Conservation (phyloP, 768 basidiomycete genomes). For the Serendipita indica region DNA sequence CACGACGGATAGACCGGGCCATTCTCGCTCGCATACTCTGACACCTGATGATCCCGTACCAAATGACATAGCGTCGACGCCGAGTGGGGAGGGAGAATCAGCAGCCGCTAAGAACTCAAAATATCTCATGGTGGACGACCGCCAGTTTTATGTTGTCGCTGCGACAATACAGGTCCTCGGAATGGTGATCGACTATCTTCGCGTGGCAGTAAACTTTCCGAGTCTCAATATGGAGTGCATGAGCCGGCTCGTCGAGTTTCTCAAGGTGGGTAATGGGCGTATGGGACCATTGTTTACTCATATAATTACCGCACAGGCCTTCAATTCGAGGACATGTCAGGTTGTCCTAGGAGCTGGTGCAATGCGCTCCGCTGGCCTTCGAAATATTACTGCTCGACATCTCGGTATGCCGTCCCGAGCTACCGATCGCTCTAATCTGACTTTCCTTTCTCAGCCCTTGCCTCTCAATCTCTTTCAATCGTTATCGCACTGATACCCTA, state of each 20-base stretch:
- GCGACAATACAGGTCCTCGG: constrained; percentile 65
- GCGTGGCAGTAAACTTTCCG: constrained; percentile 72
- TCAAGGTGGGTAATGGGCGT: constrained; percentile 35
- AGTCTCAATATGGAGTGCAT: constrained; percentile 91
- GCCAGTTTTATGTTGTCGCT: constrained; percentile 68
- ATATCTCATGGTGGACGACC: constrained; percentile 47
- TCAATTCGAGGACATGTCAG: constrained; percentile 96
- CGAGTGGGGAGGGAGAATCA: not conserved
- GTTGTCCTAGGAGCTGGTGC: constrained; percentile 96
- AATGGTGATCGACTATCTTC: constrained; percentile 72
- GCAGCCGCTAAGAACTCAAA: constrained; percentile 24
- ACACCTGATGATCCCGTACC: constrained; percentile 13
- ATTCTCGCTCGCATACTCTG: constrained; percentile 4
- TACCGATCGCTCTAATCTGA: not conserved
- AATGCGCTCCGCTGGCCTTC: constrained; percentile 95
- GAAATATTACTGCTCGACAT: constrained; percentile 97
- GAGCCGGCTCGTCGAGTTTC: constrained; percentile 83
- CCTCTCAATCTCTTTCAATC: constrained; percentile 90
- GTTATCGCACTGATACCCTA: constrained; percentile 91
- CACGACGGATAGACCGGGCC: not conserved
- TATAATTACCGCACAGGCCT: constrained; percentile 33
- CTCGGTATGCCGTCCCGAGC: constrained; percentile 43
- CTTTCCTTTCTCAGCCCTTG: constrained; percentile 45
- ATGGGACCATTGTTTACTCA: constrained; percentile 10
- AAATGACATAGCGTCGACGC: constrained; percentile 9